These are phyloP conservation scores for Solidago caesia DNA, from an alignment of 129 eudicot genomes.

Conservation along the genomic window DNA sequence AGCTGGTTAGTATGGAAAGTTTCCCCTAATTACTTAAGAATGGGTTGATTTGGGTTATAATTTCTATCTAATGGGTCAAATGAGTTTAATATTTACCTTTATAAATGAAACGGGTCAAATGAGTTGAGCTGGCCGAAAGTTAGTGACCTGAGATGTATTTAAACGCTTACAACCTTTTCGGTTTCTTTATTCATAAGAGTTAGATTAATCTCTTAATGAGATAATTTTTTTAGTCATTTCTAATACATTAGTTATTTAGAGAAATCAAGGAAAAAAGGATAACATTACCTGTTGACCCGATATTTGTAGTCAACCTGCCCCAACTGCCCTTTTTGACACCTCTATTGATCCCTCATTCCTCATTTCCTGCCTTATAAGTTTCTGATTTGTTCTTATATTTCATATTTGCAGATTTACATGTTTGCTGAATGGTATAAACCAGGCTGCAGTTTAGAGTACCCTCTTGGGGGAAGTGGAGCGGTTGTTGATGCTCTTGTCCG, in stretches of 20 bases:
- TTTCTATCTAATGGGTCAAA: background rate
- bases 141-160: background rate
- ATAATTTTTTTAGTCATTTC: background rate
- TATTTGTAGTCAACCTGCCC: background rate
- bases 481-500: constrained; percentile 87
- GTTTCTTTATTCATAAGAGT: background rate
- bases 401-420: constrained; percentile 78
- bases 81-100: background rate
- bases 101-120: background rate
- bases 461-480: constrained; percentile 89
- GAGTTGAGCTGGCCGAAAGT: background rate
- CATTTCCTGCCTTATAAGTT: constrained; percentile 6
- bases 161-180: background rate
- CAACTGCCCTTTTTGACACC: constrained; percentile 1
- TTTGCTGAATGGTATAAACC: constrained; percentile 99
- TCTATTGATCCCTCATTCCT: background rate
- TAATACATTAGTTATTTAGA: background rate
- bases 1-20: background rate
- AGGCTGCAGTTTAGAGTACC: constrained; percentile 85
- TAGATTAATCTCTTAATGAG: background rate
- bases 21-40: background rate
- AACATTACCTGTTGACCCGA: background rate
- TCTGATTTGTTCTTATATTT: constrained; percentile 8
- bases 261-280: background rate
- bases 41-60: background rate